A percentile compares a stretch with the other conserved stretches of the same genome.
These are phyloP conservation scores for Kodamaea fungicola DNA, from an alignment of 1,139 yeast genomes.

Conservation along the genomic window DNA sequence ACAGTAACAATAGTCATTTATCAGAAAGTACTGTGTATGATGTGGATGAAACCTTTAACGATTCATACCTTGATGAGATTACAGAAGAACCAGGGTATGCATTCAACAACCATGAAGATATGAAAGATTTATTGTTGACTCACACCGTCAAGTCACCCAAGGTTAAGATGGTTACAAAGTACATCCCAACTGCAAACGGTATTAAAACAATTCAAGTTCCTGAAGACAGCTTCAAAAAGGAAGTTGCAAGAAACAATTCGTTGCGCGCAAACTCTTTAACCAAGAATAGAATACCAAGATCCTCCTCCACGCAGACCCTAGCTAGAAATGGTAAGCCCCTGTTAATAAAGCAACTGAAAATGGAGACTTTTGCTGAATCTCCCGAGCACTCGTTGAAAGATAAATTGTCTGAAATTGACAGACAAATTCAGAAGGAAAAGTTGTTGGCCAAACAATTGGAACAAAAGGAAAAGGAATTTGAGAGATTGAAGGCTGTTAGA, in stretches of 20 bases:
- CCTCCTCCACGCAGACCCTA: constrained; percentile 5
- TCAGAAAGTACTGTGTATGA: constrained; percentile 15
- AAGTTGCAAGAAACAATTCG: constrained; percentile 40
- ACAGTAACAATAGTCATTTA: constrained; percentile 5
- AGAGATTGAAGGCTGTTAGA: constrained; percentile 18
- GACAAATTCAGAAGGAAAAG: constrained; percentile 29
- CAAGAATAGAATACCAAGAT: constrained; percentile 10
- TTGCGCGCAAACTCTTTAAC: constrained; percentile 31
- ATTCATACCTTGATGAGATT: constrained; percentile 28
- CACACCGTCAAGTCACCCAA: constrained; percentile 7
- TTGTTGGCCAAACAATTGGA: constrained; percentile 23
- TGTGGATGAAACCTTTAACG: constrained; percentile 29
- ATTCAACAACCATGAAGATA: constrained; percentile 11
- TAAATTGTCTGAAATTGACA: constrained; percentile 12
- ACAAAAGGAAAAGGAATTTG: constrained; percentile 17
- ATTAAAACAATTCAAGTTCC: constrained; percentile 49
- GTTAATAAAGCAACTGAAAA: constrained; percentile 1
- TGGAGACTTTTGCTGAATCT: constrained; percentile 6
- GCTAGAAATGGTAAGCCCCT: constrained; percentile 1
- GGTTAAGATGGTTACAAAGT: constrained; percentile 44
- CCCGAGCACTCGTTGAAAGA: constrained; percentile 5
- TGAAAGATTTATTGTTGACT: constrained; percentile 14
- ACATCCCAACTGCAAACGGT: constrained; percentile 48
- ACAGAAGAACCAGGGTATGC: constrained; percentile 13
- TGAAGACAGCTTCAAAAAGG: constrained; percentile 33